Percentiles rank a stretch among this genome's conserved stretches.
Conservation (phyloP, 108 stramenopile species). For the Pseudonitzschia pungens region DNA sequence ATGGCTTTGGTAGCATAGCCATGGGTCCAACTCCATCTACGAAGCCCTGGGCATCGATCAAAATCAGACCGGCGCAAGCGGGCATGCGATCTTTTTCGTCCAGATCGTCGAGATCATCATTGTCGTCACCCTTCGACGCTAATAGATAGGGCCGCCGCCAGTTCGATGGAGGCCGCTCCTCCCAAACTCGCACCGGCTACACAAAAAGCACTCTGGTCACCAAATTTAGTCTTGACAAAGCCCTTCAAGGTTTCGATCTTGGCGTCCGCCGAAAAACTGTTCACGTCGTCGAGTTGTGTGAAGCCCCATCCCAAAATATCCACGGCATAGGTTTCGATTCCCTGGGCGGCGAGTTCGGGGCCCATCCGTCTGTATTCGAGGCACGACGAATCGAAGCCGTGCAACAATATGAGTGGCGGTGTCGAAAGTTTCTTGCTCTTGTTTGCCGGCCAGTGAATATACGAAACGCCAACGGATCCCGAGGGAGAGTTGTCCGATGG, state of each 20-base stretch:
- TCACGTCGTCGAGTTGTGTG: constrained; percentile 68
- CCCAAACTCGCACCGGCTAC: constrained; percentile 79
- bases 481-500: constrained; percentile 52
- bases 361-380: constrained; percentile 85
- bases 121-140: background rate
- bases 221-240: constrained; percentile 62
- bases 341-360: constrained; percentile 60
- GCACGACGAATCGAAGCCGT: constrained; percentile 92
- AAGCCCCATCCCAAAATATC: constrained; percentile 96
- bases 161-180: constrained; percentile 80
- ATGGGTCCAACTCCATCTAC: constrained; percentile 90
- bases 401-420: constrained; percentile 61
- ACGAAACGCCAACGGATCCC: constrained; percentile 74
- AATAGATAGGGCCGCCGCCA: constrained; percentile 41
- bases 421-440: constrained; percentile 7
- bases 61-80: constrained; percentile 50
- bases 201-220: constrained; percentile 39
- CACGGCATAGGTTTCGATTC: constrained; percentile 86
- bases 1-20: constrained; percentile 62
- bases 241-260: constrained; percentile 80
- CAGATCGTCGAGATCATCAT: background rate
- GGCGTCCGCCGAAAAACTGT: constrained; percentile 79
- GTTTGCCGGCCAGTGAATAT: constrained; percentile 58
- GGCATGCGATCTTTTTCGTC: background rate
- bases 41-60: constrained; percentile 89